Base-by-base conservation (phyloP, 148 eudicot genomes). In the Chenopodium quinoa region DNA sequence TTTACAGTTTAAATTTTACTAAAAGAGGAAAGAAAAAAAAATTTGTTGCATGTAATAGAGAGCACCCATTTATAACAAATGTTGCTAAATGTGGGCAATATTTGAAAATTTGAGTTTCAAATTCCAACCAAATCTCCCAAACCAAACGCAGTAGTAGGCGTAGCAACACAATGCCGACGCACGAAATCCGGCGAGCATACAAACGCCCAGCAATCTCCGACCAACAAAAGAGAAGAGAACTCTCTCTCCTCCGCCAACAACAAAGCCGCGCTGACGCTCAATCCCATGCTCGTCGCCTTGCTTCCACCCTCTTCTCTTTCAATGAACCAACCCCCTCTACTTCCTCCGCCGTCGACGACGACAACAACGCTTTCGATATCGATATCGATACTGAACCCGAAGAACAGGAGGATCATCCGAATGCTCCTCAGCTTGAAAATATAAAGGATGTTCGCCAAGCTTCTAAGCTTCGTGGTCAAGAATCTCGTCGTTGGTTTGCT, bases 251-350 rank as follows among this genome's bases (percentile, higher is more conserved):
- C 80, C 93, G 99, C 3, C 99, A 95, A 78, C 83, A 79, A 16
- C 92, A 95, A 79, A 89, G 83, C 85, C 97, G 97, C 31, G 90
- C 74, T 17, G 97, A 95, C 75, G 97, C 97, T 16, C 97, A 95
- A 77, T 85, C 81, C 80, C 93, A 90, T 10, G 96, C 98, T 77
- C 98, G 98, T 75, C 91, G 89, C 47, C 81, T 95, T 46, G 97
- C 94, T 8, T 84, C 95, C 84, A 84, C 93, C 14, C 79, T 90
- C 37, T 83, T 91, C 79, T 93, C 94, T 58, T 81, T 94, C 67
- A 85, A 82, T 75, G 31, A 77, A 76, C 76, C 90, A 84, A 22
- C 75, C 37, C 40, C 83, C 44, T 1, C 71, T 3, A n/a, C 81
- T 31, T 23, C 78, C 83, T 23, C 81, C 44, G 5, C 80, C 50